Percentiles rank a stretch among this genome's conserved stretches.
Evolutionary conservation across 164 flowering plant species (phyloP).

Genomic region (Chloranthus sessilifolius): DNA sequence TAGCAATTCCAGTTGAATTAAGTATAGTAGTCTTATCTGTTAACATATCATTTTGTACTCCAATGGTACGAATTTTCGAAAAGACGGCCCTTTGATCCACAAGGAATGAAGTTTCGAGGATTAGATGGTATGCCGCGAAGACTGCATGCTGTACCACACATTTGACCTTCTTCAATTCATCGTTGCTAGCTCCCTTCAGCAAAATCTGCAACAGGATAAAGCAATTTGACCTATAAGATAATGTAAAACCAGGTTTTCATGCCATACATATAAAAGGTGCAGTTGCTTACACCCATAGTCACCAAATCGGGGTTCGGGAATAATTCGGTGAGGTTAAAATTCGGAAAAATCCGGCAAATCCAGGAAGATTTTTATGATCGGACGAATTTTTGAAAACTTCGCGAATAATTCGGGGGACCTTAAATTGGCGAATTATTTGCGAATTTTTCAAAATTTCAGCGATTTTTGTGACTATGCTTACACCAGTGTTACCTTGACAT

Average conservation of each 20-base stretch:
- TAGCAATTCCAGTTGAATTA: conserved; percentile 14
- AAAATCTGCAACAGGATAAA: conserved; percentile 55
- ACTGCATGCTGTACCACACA: conserved; percentile 66
- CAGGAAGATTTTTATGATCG: no score
- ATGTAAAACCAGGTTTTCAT: not conserved
- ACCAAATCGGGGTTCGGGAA: no score
- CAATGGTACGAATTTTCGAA: conserved; percentile 35
- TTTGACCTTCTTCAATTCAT: conserved; percentile 79
- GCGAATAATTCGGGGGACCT: no score
- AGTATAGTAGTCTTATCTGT: conserved; percentile 10
- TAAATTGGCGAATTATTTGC: no score
- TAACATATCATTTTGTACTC: conserved; percentile 16
- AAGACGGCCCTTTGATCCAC: conserved; percentile 74
- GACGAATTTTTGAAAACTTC: no score
- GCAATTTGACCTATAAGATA: not conserved
- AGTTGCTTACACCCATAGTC: no score
- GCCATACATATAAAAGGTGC: no score
- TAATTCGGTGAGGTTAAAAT: no score
- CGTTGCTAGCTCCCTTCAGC: conserved; percentile 79
- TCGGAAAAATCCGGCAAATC: no score
- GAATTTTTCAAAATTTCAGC: no score
- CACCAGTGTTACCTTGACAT: no score
- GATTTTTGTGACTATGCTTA: no score
- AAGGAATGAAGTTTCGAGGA: conserved; percentile 78
- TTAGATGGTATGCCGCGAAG: conserved; percentile 73